Conservation (phyloP, 2,329 filamentous ascomycete species). For the Dryadomyces quercus-mongolicae region DNA sequence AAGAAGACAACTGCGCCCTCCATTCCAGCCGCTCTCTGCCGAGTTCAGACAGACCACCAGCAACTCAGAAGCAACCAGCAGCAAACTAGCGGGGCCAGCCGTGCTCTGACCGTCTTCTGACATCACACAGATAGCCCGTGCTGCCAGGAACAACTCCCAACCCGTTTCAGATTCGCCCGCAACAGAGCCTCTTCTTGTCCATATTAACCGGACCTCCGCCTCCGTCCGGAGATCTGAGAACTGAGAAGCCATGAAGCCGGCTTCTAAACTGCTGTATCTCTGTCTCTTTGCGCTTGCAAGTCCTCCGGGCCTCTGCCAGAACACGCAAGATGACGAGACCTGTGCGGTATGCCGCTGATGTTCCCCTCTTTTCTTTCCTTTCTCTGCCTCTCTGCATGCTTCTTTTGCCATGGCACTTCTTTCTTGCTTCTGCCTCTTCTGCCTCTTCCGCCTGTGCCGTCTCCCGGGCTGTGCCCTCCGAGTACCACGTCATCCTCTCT, state of each 20-base stretch:
- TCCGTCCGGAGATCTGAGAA: neutral
- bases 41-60: no score
- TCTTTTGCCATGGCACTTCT: conserved; percentile 4
- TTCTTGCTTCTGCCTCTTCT: neutral
- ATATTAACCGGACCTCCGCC: neutral
- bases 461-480: conserved; percentile 10
- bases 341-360: conserved; percentile 37
- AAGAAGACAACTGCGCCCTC: no score
- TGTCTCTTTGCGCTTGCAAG: conserved; percentile 44
- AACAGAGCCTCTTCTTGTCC: neutral
- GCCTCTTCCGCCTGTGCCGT: neutral
- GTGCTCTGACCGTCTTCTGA: no score
- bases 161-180: neutral
- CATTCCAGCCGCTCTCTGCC: no score
- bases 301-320: conserved; percentile 32
- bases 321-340: conserved; percentile 26
- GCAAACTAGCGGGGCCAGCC: no score
- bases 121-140: no score
- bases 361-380: conserved; percentile 7
- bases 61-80: no score
- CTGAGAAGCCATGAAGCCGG: conserved; percentile 33
- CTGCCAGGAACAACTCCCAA: neutral
- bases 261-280: conserved; percentile 42
- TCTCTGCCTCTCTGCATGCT: no score
- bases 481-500: conserved; percentile 22